A percentile compares a stretch with the other conserved stretches of the same genome.
Conservation (phyloP, 2,329 filamentous ascomycete species). For the Aspergillus terreus region DNA sequence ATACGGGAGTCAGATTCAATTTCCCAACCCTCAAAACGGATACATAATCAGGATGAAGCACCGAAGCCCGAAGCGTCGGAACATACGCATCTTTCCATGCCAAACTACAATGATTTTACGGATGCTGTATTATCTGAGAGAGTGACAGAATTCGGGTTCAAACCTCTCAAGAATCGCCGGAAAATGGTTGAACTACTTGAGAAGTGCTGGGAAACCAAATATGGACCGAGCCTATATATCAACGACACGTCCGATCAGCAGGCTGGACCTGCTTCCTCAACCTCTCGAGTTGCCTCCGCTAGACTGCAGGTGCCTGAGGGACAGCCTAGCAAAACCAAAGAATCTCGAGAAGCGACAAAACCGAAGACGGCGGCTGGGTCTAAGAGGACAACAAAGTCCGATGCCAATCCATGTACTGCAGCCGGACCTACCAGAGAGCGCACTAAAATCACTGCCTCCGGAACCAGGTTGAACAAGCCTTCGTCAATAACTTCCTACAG, state of each 20-base stretch:
- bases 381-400: not conserved
- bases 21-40: not conserved
- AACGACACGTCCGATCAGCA: conserved; percentile 16
- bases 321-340: not conserved
- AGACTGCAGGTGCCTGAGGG: not conserved
- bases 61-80: not conserved
- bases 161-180: conserved; percentile 63
- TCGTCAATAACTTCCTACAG: conserved; percentile 15
- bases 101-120: conserved; percentile 60
- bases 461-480: not conserved
- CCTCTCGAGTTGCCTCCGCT: not conserved
- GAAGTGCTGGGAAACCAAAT: conserved; percentile 66
- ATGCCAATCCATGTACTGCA: not conserved
- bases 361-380: conserved; percentile 7
- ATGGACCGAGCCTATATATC: conserved; percentile 23
- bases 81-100: conserved; percentile 32
- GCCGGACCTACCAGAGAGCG: not conserved
- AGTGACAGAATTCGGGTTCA: conserved; percentile 66
- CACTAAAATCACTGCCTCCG: conserved; percentile 1
- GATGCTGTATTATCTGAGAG: conserved; percentile 61
- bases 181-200: conserved; percentile 68
- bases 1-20: not conserved
- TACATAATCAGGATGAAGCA: not conserved
- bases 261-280: not conserved
- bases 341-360: conserved; percentile 8